Evolutionary conservation across 768 basidiomycete species (phyloP), one percentile per base, ranked within the genome.

Genomic region (Daedalea quercina): DNA sequence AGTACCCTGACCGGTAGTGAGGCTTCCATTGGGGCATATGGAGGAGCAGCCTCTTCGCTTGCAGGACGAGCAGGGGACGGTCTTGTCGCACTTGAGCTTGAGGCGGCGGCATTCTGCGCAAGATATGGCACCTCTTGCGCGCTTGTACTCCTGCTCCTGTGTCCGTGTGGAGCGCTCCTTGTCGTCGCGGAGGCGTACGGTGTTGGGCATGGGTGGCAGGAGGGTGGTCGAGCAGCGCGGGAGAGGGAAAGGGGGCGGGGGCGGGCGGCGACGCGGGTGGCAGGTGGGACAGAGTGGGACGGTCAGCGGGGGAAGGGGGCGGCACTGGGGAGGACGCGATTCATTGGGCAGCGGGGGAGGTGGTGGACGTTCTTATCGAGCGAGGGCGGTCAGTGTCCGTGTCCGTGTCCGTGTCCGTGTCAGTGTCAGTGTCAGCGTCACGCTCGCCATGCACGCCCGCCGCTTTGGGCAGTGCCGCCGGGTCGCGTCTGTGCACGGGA

Each of bases 1-100:
- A 37, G 87, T 89, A 19, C 87, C 87, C 62, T 89, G 84, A 3
- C 87, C 87, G 1, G 87, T 88, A 13, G 84, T 79, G 35, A 89
- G 73, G 62, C 82, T 85, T 26, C 85, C 86, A 59, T 87, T 87
- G 2, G 85, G 86, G 67, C 87, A 90, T 50, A 90, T 89, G 11
- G 82, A 82, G 4, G 82, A 79, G 60, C 87, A 89, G 25, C 87
- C 87, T 58, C 87, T 73, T 40, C 87, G 79, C 63, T 81, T 86
- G 65, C 87, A 71, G 4, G 74, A 77, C 1, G 73, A 69, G 57
- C 76, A 76, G 0, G 73, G 74, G 15, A 76, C 78, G 2, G 78
- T 85, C 67, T 88, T 89, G 68, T 88, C 84, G 66, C 87, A 89
- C 54, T 65, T 65, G 60, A 65, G 62, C 60, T 65, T 65, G 53